phyloP scores from a whole-genome alignment of 139 green algal species.

The Chara braunii region DNA sequence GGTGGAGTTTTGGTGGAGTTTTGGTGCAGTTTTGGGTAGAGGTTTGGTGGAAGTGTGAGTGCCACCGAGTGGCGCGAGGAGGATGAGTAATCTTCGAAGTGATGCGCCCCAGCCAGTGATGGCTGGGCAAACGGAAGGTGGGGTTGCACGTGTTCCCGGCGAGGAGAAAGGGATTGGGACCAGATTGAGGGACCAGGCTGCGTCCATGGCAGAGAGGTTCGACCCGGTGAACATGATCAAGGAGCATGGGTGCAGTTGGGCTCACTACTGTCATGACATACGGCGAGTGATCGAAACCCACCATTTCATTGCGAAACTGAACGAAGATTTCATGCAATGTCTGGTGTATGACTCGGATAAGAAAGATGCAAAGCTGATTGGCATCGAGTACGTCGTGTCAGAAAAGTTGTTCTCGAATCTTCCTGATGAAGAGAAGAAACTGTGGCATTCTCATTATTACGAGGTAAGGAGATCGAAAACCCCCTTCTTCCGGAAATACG shows the following conservation, averaged over 20 bases:
- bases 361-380: slow-evolving; percentile 20
- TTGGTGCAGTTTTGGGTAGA: no score
- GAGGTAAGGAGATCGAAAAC: no score
- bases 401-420: slow-evolving; percentile 27
- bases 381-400: slow-evolving; percentile 23
- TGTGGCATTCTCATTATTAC: slow-evolving; percentile 40
- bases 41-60: no score
- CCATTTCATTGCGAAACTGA: slow-evolving; percentile 7
- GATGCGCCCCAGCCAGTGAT: no score
- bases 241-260: slow-evolving; percentile 32
- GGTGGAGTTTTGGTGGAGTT: no score
- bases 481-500: no score
- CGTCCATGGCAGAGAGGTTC: not conserved
- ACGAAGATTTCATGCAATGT: slow-evolving; percentile 35
- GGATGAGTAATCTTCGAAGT: no score
- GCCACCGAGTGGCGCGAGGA: no score
- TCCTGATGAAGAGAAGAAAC: slow-evolving; percentile 36
- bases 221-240: not conserved
- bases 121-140: no score
- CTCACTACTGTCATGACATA: slow-evolving; percentile 17
- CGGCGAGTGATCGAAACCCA: slow-evolving; percentile 32
- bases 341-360: slow-evolving; percentile 24
- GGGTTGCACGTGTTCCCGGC: not conserved
- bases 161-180: not conserved
- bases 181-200: not conserved